Evolutionary conservation across 129 eudicot species (phyloP).

Genomic region (Tagetes patula): DNA sequence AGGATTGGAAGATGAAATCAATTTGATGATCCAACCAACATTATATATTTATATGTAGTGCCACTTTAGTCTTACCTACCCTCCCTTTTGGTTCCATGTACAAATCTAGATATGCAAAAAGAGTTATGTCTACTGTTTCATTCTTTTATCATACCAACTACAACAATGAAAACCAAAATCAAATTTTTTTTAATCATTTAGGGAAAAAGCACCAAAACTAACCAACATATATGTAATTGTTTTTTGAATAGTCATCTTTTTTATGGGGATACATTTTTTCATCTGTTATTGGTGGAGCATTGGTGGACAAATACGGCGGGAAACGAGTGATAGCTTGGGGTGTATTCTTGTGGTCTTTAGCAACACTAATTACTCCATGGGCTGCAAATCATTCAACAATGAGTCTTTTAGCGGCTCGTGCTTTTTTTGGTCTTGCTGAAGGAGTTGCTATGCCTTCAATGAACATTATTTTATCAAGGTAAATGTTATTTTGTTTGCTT

Average conservation of each 20-base stretch:
- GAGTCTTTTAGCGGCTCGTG: conserved; percentile 75
- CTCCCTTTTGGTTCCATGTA: conserved; percentile 8
- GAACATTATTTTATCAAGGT: conserved; percentile 85
- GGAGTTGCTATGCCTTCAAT: conserved; percentile 95
- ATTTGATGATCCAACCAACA: conserved; percentile 28
- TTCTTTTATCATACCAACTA: not conserved
- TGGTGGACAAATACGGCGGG: conserved; percentile 96
- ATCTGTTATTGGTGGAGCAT: conserved; percentile 89
- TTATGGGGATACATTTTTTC: conserved; percentile 98
- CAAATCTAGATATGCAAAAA: conserved; percentile 13
- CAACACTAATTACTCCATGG: conserved; percentile 94
- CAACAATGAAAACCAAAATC: not conserved
- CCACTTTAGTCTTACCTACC: conserved; percentile 25
- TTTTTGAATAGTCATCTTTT: conserved; percentile 70
- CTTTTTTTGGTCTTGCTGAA: conserved; percentile 91
- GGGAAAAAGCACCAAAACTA: not conserved
- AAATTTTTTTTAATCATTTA: conserved; percentile 3
- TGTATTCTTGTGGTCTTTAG: conserved; percentile 85
- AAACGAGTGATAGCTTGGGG: conserved; percentile 87
- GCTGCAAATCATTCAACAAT: conserved; percentile 88
- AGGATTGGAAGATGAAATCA: conserved; percentile 23
- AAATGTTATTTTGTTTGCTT: conserved; percentile 16
- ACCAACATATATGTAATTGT: conserved; percentile 4
- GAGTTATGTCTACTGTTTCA: not conserved
- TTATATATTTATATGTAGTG: conserved; percentile 5